A percentile compares a stretch with the other conserved stretches of the same genome.
phyloP scores from a whole-genome alignment of 1,139 yeast genomes.

The Petasospora fabianii region DNA sequence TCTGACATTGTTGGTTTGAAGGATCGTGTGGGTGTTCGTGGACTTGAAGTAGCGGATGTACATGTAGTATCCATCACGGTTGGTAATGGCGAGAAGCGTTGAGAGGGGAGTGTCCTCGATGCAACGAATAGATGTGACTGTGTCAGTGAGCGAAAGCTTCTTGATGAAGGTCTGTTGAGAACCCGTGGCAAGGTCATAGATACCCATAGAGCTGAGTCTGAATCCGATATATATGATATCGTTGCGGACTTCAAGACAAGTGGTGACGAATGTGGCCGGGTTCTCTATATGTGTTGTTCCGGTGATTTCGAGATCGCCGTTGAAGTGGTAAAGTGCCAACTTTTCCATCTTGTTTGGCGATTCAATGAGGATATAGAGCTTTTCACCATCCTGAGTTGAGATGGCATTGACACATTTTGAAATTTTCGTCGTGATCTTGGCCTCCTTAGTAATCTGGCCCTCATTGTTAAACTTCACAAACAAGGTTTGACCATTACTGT shows the following conservation, averaged over 20 bases:
- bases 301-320: constrained; percentile 26
- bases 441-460: constrained; percentile 18
- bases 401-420: constrained; percentile 57
- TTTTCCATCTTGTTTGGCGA: constrained; percentile 66
- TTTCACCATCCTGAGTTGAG: constrained; percentile 29
- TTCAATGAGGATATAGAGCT: constrained; percentile 46
- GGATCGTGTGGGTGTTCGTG: constrained; percentile 25
- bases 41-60: constrained; percentile 15
- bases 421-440: constrained; percentile 23
- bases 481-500: constrained; percentile 51
- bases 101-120: constrained; percentile 28
- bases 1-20: constrained; percentile 61
- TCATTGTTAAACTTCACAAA: constrained; percentile 38
- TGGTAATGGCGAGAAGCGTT: constrained; percentile 41
- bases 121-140: constrained; percentile 55
- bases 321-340: constrained; percentile 43
- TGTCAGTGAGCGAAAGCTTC: constrained; percentile 67
- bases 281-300: constrained; percentile 27
- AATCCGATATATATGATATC: constrained; percentile 61
- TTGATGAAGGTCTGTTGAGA: constrained; percentile 33
- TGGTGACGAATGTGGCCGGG: constrained; percentile 54
- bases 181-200: constrained; percentile 41
- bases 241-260: constrained; percentile 47
- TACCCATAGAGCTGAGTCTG: constrained; percentile 61
- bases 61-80: constrained; percentile 64